Percentiles rank a stretch among this genome's conserved stretches.
phyloP scores from a whole-genome alignment of 2,329 filamentous ascomycete species.

The Dactylellina leptospora region DNA sequence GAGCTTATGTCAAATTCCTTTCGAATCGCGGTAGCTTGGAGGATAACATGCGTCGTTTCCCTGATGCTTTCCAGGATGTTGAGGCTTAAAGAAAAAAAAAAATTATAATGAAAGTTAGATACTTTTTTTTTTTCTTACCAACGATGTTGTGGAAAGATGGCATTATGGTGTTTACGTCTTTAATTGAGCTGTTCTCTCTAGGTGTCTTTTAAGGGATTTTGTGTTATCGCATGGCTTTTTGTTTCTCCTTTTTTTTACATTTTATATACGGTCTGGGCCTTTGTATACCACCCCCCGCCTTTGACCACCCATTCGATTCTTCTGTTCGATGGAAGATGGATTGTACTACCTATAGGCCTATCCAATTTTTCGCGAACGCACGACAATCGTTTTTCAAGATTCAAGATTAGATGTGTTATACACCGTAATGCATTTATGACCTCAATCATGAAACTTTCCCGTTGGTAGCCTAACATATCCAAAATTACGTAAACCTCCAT shows the following conservation, averaged over 20 bases:
- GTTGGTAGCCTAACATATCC: neutral
- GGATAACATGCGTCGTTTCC: slow-evolving; percentile 93
- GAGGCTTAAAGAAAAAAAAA: slow-evolving; percentile 59
- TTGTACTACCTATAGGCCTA: neutral
- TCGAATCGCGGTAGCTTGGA: slow-evolving; percentile 86
- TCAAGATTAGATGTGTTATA: slow-evolving; percentile 47
- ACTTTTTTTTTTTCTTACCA: neutral
- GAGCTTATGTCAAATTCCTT: slow-evolving; percentile 99
- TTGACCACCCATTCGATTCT: neutral
- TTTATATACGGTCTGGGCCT: slow-evolving; percentile 28
- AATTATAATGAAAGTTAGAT: neutral
- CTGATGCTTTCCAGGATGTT: slow-evolving; percentile 77
- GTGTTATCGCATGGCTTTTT: slow-evolving; percentile 29
- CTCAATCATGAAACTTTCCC: slow-evolving; percentile 41
- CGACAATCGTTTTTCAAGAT: slow-evolving; percentile 16
- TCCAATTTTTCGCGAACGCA: neutral
- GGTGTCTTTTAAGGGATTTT: slow-evolving; percentile 48
- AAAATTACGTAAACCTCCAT: neutral
- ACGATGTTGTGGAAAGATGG: slow-evolving; percentile 3
- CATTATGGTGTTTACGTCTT: slow-evolving; percentile 31
- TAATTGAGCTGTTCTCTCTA: slow-evolving; percentile 37
- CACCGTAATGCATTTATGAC: too few relatives aligned
- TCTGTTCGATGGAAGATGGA: neutral
- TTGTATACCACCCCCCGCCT: slow-evolving; percentile 49
- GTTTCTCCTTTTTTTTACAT: slow-evolving; percentile 26